Base-by-base conservation (phyloP, 2,329 filamentous ascomycete genomes). In the Magnaporthiopsis rhizophila region DNA sequence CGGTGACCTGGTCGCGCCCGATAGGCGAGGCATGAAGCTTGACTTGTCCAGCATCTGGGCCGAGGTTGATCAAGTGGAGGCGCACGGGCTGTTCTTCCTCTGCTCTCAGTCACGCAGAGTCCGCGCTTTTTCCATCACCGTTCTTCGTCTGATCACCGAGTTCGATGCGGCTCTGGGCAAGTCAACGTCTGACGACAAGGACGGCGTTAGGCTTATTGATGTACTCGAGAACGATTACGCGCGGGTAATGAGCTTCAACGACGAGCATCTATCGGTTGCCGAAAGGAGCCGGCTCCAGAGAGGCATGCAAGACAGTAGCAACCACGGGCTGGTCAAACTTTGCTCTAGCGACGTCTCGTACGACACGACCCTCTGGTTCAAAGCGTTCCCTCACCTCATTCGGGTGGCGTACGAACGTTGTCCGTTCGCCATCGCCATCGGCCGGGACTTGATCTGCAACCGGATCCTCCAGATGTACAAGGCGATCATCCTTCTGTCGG, bases 261-360 rank as follows among this genome's bases (percentile, higher is more conserved):
- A 96, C 69, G 93, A 98, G 71, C 89, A 93, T 64, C 81, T 98
- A 5, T 93, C 93, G 0, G 88, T 98, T 53, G 94, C 93, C 0
- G 96, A 99, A 76, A 86, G 93, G 65, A 99, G 92, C 76, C 88
- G 95, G 60, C 80, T 99, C 56, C 93, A 98, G 72, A 88, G 95
- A 67, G 94, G 94, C 11, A 89, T 97, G 75, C 88, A 92, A 69
- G 92, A 89, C 72, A 91, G 87, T 72, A 91, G 92, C 69, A 88
- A 88, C 59, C 89, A 93, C 70, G 93, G 91, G 67, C 79, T 99
- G 24, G 90, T 98, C 45, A 94, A 98, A 73, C 84, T 99, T 30
- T 98, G 95, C 76, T 94, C 92, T 69, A 98, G 95, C 76, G 95
- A 98, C 69, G 87, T 95, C 32, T 92, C 92, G 0, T 97, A 98